Conservation (phyloP, 768 basidiomycete genomes). For the Macrolepiota dolichaula region DNA sequence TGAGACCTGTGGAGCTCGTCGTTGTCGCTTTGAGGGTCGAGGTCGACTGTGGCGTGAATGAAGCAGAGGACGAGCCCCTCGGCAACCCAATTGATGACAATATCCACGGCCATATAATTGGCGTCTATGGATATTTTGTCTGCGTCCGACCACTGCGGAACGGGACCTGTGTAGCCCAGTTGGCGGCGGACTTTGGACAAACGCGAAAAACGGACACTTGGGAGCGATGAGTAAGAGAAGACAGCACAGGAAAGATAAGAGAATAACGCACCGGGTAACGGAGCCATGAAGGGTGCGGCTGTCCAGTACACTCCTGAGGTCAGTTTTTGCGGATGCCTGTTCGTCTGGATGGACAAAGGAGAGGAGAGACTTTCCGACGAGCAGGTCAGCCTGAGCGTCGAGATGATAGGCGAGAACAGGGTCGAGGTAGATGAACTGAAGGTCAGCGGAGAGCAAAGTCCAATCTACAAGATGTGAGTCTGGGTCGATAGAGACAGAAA, state of each 20-base stretch:
- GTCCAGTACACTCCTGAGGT: slow-evolving; percentile 71
- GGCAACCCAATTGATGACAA: slow-evolving; percentile 88
- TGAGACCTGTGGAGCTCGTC: slow-evolving; percentile 68
- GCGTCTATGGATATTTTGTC: slow-evolving; percentile 68
- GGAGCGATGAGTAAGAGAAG: slow-evolving; percentile 18
- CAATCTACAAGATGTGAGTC: slow-evolving; percentile 53
- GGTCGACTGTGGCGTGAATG: slow-evolving; percentile 79
- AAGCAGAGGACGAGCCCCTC: slow-evolving; percentile 87
- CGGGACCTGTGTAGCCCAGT: slow-evolving; percentile 64
- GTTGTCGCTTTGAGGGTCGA: slow-evolving; percentile 59
- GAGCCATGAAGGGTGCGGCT: slow-evolving; percentile 78
- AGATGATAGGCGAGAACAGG: slow-evolving; percentile 75
- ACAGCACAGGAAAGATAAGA: slow-evolving; percentile 16
- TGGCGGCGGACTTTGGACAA: slow-evolving; percentile 68
- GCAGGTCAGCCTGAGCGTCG: slow-evolving; percentile 60
- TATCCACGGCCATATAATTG: slow-evolving; percentile 83
- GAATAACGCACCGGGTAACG: slow-evolving; percentile 59
- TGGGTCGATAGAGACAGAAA: slow-evolving; percentile 12
- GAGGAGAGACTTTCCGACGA: slow-evolving; percentile 70
- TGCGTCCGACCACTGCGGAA: slow-evolving; percentile 54
- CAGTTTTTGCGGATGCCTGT: slow-evolving; percentile 66
- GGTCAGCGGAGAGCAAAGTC: slow-evolving; percentile 72
- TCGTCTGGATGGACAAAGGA: slow-evolving; percentile 86
- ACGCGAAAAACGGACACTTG: slow-evolving; percentile 76
- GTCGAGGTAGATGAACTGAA: slow-evolving; percentile 81